Evolutionary conservation across 2,329 filamentous ascomycete species (phyloP).

Genomic region (Claviceps spartinae): DNA sequence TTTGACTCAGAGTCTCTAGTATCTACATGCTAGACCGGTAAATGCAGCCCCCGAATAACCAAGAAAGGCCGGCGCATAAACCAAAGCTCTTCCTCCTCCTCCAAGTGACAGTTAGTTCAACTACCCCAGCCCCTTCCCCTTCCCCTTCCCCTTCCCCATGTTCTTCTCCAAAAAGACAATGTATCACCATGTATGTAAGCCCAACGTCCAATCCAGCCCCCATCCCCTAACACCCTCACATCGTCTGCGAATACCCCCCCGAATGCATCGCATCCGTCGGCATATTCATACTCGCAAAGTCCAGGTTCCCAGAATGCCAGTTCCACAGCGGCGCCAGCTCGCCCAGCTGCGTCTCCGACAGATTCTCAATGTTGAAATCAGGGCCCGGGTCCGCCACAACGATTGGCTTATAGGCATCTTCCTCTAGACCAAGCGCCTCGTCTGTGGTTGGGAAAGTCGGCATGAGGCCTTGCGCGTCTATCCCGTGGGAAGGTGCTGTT

Average conservation of each 20-base stretch:
- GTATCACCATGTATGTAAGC: no score
- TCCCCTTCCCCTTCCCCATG: no score
- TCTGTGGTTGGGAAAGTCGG: neutral
- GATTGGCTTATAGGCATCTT: neutral
- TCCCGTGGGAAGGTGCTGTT: neutral
- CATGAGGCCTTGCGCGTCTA: slow-evolving; percentile 1
- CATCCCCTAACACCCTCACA: neutral
- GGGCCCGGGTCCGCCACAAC: neutral
- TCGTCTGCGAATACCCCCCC: neutral
- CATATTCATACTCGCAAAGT: slow-evolving; percentile 4
- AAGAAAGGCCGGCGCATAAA: no score
- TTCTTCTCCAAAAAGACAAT: no score
- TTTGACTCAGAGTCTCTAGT: no score
- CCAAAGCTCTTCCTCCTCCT: no score
- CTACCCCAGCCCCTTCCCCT: no score
- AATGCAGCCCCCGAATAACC: no score
- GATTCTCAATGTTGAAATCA: slow-evolving; percentile 11
- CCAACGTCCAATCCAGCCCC: no score
- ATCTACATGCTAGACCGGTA: no score
- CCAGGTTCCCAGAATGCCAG: slow-evolving; percentile 13
- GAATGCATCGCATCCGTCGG: neutral
- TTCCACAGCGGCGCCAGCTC: slow-evolving; percentile 12
- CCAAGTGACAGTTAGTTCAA: no score
- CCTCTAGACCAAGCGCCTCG: neutral
- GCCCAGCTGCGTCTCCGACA: slow-evolving; percentile 11